Evolutionary conservation across 2,329 filamentous ascomycete genomes (phyloP).

Genomic region (Fusarium bulbicola): DNA sequence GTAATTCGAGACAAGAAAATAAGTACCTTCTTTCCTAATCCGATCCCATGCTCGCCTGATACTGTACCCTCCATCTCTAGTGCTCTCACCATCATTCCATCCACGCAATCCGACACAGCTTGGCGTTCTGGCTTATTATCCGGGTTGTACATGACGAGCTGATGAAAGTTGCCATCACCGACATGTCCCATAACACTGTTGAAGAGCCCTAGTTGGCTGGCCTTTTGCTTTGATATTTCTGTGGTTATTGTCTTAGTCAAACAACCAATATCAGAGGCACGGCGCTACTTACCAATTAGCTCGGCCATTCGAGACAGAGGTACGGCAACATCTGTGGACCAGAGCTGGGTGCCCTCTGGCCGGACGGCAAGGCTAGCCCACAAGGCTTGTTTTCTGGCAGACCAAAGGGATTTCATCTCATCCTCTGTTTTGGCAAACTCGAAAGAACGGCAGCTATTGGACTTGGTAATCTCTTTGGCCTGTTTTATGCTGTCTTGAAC

Average conservation of each 20-base stretch:
- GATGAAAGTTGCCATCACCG: slow-evolving; percentile 79
- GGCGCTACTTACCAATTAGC: background rate
- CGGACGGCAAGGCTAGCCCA: background rate
- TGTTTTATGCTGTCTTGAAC: slow-evolving; percentile 68
- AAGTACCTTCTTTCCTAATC: background rate
- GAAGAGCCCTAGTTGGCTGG: slow-evolving; percentile 66
- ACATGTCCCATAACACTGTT: slow-evolving; percentile 77
- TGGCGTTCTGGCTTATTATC: slow-evolving; percentile 66
- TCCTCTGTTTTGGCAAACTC: background rate
- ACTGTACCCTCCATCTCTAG: slow-evolving; percentile 77
- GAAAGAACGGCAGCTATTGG: background rate
- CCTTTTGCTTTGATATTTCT: background rate
- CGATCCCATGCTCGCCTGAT: slow-evolving; percentile 53
- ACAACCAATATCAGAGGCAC: too few relatives aligned
- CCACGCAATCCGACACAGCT: slow-evolving; percentile 66
- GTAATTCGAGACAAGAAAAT: accelerated
- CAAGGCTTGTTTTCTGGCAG: background rate
- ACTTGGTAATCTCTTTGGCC: slow-evolving; percentile 62
- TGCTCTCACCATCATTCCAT: slow-evolving; percentile 75
- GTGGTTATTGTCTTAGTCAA: background rate
- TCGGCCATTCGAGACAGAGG: background rate
- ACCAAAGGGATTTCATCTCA: background rate
- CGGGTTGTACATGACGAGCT: slow-evolving; percentile 52
- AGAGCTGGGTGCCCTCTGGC: background rate
- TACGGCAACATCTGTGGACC: background rate